Base-by-base conservation (phyloP, 2,329 filamentous ascomycete species). In the Emergomyces orientalis region DNA sequence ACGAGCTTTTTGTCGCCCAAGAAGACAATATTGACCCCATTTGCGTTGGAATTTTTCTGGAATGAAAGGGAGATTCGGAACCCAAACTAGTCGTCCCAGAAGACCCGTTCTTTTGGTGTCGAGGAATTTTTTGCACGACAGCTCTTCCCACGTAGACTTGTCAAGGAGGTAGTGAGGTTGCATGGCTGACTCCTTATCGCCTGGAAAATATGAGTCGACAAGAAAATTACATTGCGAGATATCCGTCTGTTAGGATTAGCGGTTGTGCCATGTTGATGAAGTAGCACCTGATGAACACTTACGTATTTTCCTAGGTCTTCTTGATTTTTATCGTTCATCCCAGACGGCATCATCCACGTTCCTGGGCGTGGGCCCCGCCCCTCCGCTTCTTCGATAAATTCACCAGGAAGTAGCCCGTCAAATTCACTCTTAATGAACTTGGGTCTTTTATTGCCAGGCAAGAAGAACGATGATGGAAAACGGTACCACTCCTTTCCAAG, bases 401-500 rank as follows among this genome's bases (percentile, higher is more conserved):
- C 89, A 1, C 94, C 94, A 0, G 94, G 94, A 4, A 99, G 79
- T 22, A 99, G 80, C 1, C 94, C 94, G 9, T 84, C 83, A 74
- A 99, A 99, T 67, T 94, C 91, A 69, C 90, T 96, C 67, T 88
- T 90, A 69, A 99, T 80, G 71, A 97, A 99, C 69, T 94, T 96
- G 69, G 90, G 88, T 67, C 85, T 87, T 79, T 94, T 89, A 59
- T 85, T 84, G n/a, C 86, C 80, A 0, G 94, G 93, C 2, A 99
- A 80, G 73, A 94, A 91, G 78, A 91, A 97, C 0, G 92, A 95
- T 0, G 89, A 93, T 1, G 94, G 93, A 72, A 97, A 97, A 43
- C 94, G 89, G 75, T 99, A 97, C 94, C 94, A 99, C 73, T 99
- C 94, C 73, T 97, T 99, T 34, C 90, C 91, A 47, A 96, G 84